Evolutionary conservation across 192 early-diverging fungal genomes (phyloP).

Genomic region (Backusella australiensis): DNA sequence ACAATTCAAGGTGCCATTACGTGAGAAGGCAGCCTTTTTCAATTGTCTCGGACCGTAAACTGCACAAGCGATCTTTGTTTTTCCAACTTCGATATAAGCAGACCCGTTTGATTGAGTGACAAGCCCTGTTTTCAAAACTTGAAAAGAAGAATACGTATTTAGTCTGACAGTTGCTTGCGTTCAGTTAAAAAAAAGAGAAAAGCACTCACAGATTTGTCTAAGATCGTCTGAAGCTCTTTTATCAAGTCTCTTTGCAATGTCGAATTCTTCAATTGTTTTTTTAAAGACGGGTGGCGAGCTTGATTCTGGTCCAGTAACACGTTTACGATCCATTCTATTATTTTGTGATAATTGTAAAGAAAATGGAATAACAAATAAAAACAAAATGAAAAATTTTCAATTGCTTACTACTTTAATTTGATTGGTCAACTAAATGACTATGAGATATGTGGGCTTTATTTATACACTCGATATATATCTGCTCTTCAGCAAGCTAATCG

Average conservation of each 20-base stretch:
- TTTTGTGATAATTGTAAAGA: not conserved
- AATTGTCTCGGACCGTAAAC: constrained; percentile 75
- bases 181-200: no score
- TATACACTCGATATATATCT: not conserved
- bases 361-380: not conserved
- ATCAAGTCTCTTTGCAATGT: constrained; percentile 38
- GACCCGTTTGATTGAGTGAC: constrained; percentile 75
- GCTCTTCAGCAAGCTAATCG: not conserved
- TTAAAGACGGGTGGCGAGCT: constrained; percentile 49
- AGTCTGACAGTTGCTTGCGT: not conserved
- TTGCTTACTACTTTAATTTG: not conserved
- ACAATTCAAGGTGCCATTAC: constrained; percentile 60
- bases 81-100: constrained; percentile 69
- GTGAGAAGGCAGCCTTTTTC: constrained; percentile 48
- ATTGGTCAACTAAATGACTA: not conserved
- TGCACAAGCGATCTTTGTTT: constrained; percentile 73
- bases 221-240: constrained; percentile 51
- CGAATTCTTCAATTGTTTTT: constrained; percentile 33
- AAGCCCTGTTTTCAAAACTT: constrained; percentile 69
- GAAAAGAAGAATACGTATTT: not conserved
- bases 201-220: constrained; percentile 49
- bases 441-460: not conserved
- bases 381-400: not conserved
- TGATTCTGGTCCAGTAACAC: constrained; percentile 52
- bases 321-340: constrained; percentile 44